Evolutionary conservation across 2,329 filamentous ascomycete species (phyloP).

Genomic region (Exserohilum turcica): DNA sequence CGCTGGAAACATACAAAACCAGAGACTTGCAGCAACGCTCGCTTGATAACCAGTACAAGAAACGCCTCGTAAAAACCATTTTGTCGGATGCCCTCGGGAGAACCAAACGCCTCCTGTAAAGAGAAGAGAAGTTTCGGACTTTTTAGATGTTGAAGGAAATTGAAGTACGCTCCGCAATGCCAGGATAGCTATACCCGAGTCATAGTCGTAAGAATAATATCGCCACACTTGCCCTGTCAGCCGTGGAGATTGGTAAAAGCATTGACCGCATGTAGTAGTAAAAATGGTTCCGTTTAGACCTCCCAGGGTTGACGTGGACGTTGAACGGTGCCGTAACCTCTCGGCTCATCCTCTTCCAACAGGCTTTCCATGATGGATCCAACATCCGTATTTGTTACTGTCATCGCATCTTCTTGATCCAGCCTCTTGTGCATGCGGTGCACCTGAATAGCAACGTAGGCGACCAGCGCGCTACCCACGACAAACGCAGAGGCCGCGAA

Average conservation of each 20-base stretch:
- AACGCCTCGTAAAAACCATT: neutral
- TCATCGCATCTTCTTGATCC: slow-evolving; percentile 54
- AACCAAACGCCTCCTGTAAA: neutral
- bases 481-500: slow-evolving; percentile 65
- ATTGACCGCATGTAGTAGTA: neutral
- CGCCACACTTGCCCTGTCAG: neutral
- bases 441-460: slow-evolving; percentile 40
- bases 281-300: slow-evolving; percentile 1
- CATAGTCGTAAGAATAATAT: neutral
- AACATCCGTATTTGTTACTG: slow-evolving; percentile 71
- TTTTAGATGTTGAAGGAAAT: neutral
- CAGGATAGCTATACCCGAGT: neutral
- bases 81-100: neutral
- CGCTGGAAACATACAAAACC: neutral
- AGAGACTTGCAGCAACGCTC: slow-evolving; percentile 1
- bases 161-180: neutral
- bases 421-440: slow-evolving; percentile 40
- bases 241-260: neutral
- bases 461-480: slow-evolving; percentile 68
- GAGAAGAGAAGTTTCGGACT: neutral
- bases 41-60: slow-evolving; percentile 1
- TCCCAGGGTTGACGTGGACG: slow-evolving; percentile 23
- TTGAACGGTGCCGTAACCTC: slow-evolving; percentile 32
- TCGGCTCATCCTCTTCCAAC: slow-evolving; percentile 43
- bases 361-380: slow-evolving; percentile 59